A percentile compares a stretch with the other conserved stretches of the same genome.
Evolutionary conservation across 2,329 filamentous ascomycete genomes (phyloP).

Genomic region (Coniochaeta pulveracea): DNA sequence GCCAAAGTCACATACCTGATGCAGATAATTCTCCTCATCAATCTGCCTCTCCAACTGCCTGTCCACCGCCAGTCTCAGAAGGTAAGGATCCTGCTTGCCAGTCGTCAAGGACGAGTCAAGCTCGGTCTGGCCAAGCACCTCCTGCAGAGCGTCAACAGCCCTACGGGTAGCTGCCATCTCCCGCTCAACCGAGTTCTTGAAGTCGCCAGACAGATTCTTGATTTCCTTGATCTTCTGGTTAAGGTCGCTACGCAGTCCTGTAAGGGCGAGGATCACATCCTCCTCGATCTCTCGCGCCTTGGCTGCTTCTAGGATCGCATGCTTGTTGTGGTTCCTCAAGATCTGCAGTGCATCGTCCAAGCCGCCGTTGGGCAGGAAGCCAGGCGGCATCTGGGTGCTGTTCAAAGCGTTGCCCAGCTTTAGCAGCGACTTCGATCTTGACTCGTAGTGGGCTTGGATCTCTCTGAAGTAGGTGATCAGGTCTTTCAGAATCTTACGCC

Average conservation of each 20-base stretch:
- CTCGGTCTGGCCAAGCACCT: conserved; percentile 69
- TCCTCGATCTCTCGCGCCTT: conserved; percentile 86
- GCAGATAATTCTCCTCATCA: conserved; percentile 94
- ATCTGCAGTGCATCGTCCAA: conserved; percentile 78
- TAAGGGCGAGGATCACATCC: conserved; percentile 81
- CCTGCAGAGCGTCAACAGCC: conserved; percentile 70
- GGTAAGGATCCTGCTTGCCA: conserved; percentile 86
- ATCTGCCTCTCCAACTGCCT: conserved; percentile 85
- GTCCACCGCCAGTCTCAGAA: conserved; percentile 77
- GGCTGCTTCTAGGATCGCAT: conserved; percentile 66
- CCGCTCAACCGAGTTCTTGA: conserved; percentile 93
- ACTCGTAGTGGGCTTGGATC: conserved; percentile 80
- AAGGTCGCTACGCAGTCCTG: conserved; percentile 75
- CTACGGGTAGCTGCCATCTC: conserved; percentile 80
- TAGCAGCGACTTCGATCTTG: conserved; percentile 66
- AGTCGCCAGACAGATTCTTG: conserved; percentile 83
- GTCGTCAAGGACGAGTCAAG: conserved; percentile 62
- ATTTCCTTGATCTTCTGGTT: conserved; percentile 98
- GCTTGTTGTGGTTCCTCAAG: conserved; percentile 72
- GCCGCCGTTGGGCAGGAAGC: conserved; percentile 73
- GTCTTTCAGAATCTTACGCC: conserved; percentile 92
- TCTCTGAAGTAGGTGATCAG: conserved; percentile 90
- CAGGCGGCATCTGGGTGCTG: conserved; percentile 62
- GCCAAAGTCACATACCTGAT: conserved; percentile 51
- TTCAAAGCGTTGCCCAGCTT: conserved; percentile 79